Base-by-base conservation (phyloP, 495 filamentous ascomycete species). In the Tuber aestivum region DNA sequence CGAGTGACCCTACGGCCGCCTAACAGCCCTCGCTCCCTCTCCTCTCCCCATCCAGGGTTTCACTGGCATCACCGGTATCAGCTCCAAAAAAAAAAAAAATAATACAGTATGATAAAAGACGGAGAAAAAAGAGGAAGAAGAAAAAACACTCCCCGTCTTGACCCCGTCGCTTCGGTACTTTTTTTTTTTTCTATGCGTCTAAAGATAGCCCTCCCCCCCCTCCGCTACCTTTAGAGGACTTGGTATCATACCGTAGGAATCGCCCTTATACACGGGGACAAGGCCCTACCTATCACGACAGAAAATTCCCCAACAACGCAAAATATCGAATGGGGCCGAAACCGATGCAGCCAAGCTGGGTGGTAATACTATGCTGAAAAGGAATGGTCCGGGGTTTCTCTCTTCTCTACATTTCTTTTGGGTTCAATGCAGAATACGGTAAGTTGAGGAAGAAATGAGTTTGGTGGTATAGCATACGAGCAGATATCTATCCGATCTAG, bases 271-370 rank as follows among this genome's bases (percentile, higher is more conserved):
- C 56, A 65, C 32, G 50, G 16, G 27, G 50, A 16, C 50, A 32
- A 14, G 50, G 10, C 56, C 56, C 56, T 65, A 65, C 56, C 56
- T 35, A 65, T 65, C 56, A 65, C 27, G 56, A 65, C 56, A 9
- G 14, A 65, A 65, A 18, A 35, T 35, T 65, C 56, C 56, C 6
- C 56, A 65, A 65, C 56, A 65, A 8, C 27, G 14, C 56, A 65
- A 35, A 65, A 65, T 65, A 65, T 65, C 56, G 56, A 65, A 65
- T 16, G 56, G 27, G 56, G 14, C 56, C 56, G 27, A 65, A 65
- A 35, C 56, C 56, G 35, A 65, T 65, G 56, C 56, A 65, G 56
- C 56, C 56, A 65, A 65, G 56, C 27, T 65, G 27, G 56, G 35
- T 35, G 32, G 56, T 14, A 3, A 65, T 65, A 65, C 27, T 65